Percentiles rank a stretch among this genome's conserved stretches.
Evolutionary conservation across 306 rosid genomes (phyloP).

Genomic region (Dalbergia cultrata): DNA sequence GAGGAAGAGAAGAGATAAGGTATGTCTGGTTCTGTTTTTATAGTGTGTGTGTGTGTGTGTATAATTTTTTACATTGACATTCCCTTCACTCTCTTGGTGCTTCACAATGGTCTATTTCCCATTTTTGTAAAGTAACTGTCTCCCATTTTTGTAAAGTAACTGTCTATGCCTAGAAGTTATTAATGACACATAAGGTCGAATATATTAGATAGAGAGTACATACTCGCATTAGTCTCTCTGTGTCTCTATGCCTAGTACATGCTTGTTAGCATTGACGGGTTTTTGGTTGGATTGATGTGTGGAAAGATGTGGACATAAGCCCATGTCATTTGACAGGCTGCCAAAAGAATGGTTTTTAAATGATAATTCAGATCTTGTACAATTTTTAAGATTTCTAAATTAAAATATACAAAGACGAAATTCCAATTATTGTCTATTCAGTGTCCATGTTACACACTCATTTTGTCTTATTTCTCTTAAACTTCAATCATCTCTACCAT

Average conservation of each 20-base stretch:
- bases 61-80: background rate
- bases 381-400: background rate
- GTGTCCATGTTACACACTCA: background rate
- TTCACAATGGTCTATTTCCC: background rate
- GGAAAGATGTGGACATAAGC: background rate
- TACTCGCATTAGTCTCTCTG: background rate
- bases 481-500: background rate
- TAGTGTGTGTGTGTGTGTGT: background rate
- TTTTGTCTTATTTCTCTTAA: background rate
- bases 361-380: background rate
- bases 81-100: constrained; percentile 7
- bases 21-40: constrained; percentile 20
- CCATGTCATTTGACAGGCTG: background rate
- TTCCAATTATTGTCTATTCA: background rate
- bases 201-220: background rate
- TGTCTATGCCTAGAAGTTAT: background rate
- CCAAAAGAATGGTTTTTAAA: background rate
- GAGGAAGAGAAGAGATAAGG: constrained; percentile 99
- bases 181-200: background rate
- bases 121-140: background rate
- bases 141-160: background rate
- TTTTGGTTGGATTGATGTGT: background rate
- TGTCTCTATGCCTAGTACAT: no score
- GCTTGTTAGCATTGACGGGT: no score
- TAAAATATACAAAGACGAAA: background rate